Evolutionary conservation across 2,329 filamentous ascomycete genomes (phyloP).

Genomic region (Apiospora hydei): DNA sequence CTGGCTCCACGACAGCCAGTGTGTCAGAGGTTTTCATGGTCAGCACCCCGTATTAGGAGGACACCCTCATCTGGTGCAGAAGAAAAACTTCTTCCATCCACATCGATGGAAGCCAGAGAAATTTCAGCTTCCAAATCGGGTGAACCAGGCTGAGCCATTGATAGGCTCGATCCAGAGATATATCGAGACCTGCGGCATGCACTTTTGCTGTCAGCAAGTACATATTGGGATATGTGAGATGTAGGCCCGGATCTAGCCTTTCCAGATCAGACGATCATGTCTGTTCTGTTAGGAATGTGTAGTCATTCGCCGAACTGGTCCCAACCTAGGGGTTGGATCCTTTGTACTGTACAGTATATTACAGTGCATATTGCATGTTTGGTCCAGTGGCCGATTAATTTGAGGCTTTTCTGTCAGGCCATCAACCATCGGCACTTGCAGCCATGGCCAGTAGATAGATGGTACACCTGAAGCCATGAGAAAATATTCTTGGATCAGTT

Average conservation of each 20-base stretch:
- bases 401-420: conserved; percentile 1
- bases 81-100: neutral
- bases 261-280: conserved; percentile 11
- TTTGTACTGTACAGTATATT: conserved; percentile 1
- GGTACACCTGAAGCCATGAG: neutral
- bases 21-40: conserved; percentile 3
- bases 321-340: conserved; percentile 2
- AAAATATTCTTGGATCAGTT: neutral
- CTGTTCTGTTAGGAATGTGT: neutral
- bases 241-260: conserved; percentile 14
- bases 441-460: neutral
- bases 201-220: conserved; percentile 1
- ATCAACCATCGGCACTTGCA: neutral
- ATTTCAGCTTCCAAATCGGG: neutral
- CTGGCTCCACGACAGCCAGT: neutral
- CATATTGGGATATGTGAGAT: conserved; percentile 10
- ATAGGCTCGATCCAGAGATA: conserved; percentile 15
- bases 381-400: conserved; percentile 1
- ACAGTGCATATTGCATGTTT: neutral
- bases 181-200: conserved; percentile 1
- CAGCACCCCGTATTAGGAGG: conserved; percentile 1
- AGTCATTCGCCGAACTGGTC: neutral
- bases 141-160: conserved; percentile 4
- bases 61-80: neutral
- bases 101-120: neutral